Evolutionary conservation across 257 asterid genomes (phyloP).

Genomic region (Solanum etuberosum): DNA sequence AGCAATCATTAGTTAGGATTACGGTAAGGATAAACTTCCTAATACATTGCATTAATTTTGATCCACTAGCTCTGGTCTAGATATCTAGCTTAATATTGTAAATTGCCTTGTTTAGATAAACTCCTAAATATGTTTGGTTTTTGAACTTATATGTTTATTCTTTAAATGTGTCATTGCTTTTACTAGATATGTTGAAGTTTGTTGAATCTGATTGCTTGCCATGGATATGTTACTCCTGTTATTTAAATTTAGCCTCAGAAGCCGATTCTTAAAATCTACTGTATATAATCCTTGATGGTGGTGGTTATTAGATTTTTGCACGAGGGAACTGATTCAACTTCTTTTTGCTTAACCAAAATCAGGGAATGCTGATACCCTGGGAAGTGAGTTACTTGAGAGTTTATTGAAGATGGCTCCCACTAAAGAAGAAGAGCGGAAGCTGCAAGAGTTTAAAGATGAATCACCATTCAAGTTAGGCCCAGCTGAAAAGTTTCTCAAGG

Average conservation of each 20-base stretch:
- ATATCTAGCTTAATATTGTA: not conserved
- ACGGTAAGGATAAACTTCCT: not conserved
- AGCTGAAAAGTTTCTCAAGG: conserved; percentile 76
- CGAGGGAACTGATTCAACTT: not conserved
- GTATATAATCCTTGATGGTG: not conserved
- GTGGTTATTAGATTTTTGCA: not conserved
- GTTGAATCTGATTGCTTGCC: not conserved
- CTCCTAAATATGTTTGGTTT: not conserved
- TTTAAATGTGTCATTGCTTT: not conserved
- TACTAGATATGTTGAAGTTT: not conserved
- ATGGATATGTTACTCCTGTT: not conserved
- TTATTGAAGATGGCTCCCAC: conserved; percentile 81
- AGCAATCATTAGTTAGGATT: not conserved
- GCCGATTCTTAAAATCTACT: not conserved
- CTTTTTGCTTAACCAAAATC: not conserved
- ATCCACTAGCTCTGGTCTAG: not conserved
- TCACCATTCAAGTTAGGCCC: conserved; percentile 55
- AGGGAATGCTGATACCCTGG: conserved; percentile 65
- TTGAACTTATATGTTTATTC: not conserved
- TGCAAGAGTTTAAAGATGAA: conserved; percentile 53
- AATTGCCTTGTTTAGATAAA: not conserved
- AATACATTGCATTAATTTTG: not conserved
- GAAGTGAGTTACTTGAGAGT: conserved; percentile 72
- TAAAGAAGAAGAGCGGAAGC: conserved; percentile 57
- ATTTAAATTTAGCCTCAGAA: not conserved